phyloP scores from a whole-genome alignment of 169 alveolate species.

The Cyclospora cayetanensis region DNA sequence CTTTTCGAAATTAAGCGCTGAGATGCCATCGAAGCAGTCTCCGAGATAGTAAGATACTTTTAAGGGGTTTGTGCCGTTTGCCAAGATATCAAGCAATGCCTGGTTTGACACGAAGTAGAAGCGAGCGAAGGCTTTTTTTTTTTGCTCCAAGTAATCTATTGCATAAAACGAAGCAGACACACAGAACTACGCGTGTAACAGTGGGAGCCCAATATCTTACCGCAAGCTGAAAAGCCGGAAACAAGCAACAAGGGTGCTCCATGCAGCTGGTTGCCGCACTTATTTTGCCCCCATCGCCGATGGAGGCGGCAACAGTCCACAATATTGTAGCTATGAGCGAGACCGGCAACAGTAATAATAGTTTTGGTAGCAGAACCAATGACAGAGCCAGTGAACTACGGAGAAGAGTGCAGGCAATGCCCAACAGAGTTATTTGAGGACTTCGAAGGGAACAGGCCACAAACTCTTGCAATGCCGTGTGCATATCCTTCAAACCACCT shows the following conservation, averaged over 20 bases:
- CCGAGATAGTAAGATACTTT: constrained; percentile 92
- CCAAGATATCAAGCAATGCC: constrained; percentile 94
- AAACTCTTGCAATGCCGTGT: neutral
- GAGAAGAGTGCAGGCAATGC: too few species aligned
- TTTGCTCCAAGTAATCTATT: constrained; percentile 92
- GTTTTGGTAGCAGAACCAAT: too few species aligned
- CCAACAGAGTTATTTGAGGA: too few species aligned
- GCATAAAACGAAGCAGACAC: neutral
- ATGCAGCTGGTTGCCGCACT: neutral
- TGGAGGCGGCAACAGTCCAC: too few species aligned
- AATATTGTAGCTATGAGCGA: too few species aligned
- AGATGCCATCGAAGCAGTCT: constrained; percentile 94
- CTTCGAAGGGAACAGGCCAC: too few species aligned
- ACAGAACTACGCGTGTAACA: too few species aligned
- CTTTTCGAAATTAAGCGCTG: constrained; percentile 86
- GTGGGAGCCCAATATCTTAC: too few species aligned
- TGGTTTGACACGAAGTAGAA: constrained; percentile 97
- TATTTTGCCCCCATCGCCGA: neutral
- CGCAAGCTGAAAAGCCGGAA: neutral
- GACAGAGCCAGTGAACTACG: too few species aligned
- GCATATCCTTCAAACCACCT: neutral
- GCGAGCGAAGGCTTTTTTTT: constrained; percentile 96
- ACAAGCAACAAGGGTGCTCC: neutral
- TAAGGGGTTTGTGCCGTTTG: constrained; percentile 95
- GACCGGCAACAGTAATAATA: too few species aligned